Percentiles rank a stretch among this genome's conserved stretches.
phyloP scores from a whole-genome alignment of 495 filamentous ascomycete species.

The Usnea hakonensis region DNA sequence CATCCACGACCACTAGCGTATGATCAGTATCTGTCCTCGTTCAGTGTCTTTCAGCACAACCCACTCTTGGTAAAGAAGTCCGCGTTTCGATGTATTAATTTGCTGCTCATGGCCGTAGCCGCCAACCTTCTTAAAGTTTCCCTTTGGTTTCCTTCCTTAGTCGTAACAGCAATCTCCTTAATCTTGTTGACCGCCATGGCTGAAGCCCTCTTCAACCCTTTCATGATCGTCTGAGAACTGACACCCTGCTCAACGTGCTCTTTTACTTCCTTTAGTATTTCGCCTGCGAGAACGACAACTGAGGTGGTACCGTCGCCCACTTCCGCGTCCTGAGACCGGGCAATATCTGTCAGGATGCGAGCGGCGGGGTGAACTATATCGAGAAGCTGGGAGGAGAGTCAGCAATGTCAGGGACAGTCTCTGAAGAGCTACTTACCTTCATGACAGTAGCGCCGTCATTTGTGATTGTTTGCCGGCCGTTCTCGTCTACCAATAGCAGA shows the following conservation, averaged over 20 bases:
- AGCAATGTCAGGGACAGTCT: neutral
- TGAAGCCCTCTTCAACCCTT: constrained; percentile 82
- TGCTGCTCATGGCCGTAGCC: constrained; percentile 98
- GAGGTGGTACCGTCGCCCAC: constrained; percentile 97
- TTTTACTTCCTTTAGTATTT: constrained; percentile 92
- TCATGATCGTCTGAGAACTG: constrained; percentile 94
- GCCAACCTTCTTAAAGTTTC: constrained; percentile 87
- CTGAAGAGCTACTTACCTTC: constrained; percentile 56
- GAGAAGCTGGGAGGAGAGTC: constrained; percentile 56
- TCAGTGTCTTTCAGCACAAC: constrained; percentile 23
- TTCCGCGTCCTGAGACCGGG: constrained; percentile 96
- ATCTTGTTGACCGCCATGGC: constrained; percentile 96
- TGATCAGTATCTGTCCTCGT: constrained; percentile 4
- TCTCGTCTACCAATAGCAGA: constrained; percentile 87
- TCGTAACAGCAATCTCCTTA: constrained; percentile 91
- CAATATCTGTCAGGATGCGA: constrained; percentile 96
- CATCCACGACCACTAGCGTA: constrained; percentile 85
- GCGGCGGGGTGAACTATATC: constrained; percentile 98
- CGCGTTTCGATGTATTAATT: constrained; percentile 95
- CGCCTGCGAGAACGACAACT: constrained; percentile 89
- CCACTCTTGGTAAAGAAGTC: constrained; percentile 95
- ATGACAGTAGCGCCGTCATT: constrained; percentile 99
- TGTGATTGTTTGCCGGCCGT: constrained; percentile 93
- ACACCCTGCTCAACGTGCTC: constrained; percentile 94
- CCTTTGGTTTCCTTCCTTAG: constrained; percentile 73